phyloP scores from a whole-genome alignment of 2,329 filamentous ascomycete genomes.

The Pyrenophora teres region DNA sequence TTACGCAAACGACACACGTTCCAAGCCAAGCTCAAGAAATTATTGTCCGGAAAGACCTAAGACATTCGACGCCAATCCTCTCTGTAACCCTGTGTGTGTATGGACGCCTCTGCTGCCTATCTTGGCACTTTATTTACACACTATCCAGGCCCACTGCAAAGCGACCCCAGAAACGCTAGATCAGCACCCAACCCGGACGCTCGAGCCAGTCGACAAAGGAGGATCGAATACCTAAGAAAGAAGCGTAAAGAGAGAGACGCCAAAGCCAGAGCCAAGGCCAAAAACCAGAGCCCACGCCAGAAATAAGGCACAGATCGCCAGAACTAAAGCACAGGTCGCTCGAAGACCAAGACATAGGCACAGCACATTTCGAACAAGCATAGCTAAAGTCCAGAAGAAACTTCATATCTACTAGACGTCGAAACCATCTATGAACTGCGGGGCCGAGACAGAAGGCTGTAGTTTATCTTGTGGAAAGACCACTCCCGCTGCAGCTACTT shows the following conservation, averaged over 20 bases:
- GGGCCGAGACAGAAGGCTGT: no score
- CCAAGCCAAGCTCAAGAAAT: conserved; percentile 2
- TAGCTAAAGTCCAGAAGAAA: not conserved
- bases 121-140: no score
- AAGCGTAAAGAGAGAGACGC: not conserved
- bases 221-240: not conserved
- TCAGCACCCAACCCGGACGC: no score
- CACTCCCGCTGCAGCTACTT: not conserved
- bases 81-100: no score
- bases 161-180: no score
- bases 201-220: no score
- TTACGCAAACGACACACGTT: conserved; percentile 1
- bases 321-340: no score
- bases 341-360: not conserved
- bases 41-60: conserved; percentile 1
- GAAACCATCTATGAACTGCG: no score
- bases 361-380: not conserved
- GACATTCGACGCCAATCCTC: not conserved
- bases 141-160: no score
- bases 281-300: not conserved
- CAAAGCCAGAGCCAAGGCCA: not conserved
- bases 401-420: not conserved
- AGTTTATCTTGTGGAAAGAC: not conserved
- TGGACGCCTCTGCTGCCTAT: no score
- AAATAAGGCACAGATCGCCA: no score